Percentiles rank a stretch among this genome's conserved stretches.
phyloP scores from a whole-genome alignment of 164 flowering plant species.

The Tetrastigma voinierianum region DNA sequence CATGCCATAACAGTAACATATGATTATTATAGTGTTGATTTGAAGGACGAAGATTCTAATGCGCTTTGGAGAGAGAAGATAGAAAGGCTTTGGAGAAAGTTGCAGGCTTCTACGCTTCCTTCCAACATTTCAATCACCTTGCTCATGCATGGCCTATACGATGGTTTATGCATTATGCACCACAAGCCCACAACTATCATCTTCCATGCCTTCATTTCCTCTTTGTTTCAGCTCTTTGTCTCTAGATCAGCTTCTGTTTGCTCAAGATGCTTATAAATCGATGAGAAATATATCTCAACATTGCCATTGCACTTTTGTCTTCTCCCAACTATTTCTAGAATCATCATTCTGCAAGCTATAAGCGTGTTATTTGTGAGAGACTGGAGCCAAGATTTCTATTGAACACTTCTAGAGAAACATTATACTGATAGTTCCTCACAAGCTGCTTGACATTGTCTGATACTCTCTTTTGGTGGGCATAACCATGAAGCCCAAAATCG shows the following conservation, averaged over 20 bases:
- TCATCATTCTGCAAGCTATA: conserved; percentile 4
- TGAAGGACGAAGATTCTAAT: too few species aligned
- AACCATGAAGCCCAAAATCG: too few species aligned
- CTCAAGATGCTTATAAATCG: conserved; percentile 4
- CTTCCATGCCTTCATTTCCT: neutral
- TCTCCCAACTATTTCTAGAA: neutral
- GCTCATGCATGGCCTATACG: conserved; percentile 6
- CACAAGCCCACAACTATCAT: conserved; percentile 6
- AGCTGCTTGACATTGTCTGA: neutral
- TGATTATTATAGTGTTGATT: too few species aligned
- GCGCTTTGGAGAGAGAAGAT: too few species aligned
- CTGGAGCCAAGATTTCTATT: neutral
- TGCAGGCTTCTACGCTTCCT: too few species aligned
- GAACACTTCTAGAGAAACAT: conserved; percentile 5
- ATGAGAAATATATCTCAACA: conserved; percentile 9
- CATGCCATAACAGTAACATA: too few species aligned
- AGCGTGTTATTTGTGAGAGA: neutral
- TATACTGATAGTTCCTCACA: conserved; percentile 10
- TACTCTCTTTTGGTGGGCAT: too few species aligned
- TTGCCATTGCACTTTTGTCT: too few species aligned
- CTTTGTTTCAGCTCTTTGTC: neutral
- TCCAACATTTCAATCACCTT: neutral
- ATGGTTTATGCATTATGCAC: conserved; percentile 1
- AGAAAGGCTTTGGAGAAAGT: too few species aligned
- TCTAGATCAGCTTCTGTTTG: neutral